Evolutionary conservation across 2,329 filamentous ascomycete genomes (phyloP).

Genomic region (Verticillium nonalfalfae): DNA sequence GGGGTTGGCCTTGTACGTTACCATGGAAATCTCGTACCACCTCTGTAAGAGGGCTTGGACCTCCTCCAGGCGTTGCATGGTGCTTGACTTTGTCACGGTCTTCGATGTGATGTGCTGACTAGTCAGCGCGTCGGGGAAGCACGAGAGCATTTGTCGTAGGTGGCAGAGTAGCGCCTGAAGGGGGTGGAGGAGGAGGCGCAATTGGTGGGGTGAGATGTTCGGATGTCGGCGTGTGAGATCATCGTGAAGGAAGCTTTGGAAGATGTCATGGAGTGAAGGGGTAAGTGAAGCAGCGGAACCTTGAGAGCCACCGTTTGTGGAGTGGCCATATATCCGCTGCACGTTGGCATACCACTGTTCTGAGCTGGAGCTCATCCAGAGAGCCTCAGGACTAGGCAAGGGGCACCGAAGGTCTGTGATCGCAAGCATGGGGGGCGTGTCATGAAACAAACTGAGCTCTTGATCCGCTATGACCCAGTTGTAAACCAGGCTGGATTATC

Average conservation of each 20-base stretch:
- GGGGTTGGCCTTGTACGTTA: slow-evolving; percentile 47
- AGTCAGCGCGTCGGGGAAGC: slow-evolving; percentile 51
- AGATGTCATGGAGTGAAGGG: slow-evolving; percentile 57
- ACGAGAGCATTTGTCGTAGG: slow-evolving; percentile 57
- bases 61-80: slow-evolving; percentile 55
- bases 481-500: slow-evolving; percentile 54
- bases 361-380: slow-evolving; percentile 56
- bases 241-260: slow-evolving; percentile 62
- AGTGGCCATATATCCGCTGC: slow-evolving; percentile 48
- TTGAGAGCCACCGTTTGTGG: slow-evolving; percentile 41
- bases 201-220: slow-evolving; percentile 43
- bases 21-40: slow-evolving; percentile 61
- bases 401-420: slow-evolving; percentile 60
- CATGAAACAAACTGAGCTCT: slow-evolving; percentile 62
- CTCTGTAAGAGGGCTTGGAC: slow-evolving; percentile 57
- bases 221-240: slow-evolving; percentile 45
- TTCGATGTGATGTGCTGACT: slow-evolving; percentile 32
- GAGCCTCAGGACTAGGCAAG: slow-evolving; percentile 52
- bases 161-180: slow-evolving; percentile 60
- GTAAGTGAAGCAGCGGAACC: slow-evolving; percentile 33
- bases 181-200: slow-evolving; percentile 63
- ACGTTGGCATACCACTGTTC: slow-evolving; percentile 54
- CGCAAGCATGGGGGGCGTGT: slow-evolving; percentile 55
- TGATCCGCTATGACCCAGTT: slow-evolving; percentile 72
- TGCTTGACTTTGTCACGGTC: slow-evolving; percentile 52